These are phyloP conservation scores for Brassica cretica DNA, from an alignment of 345 rosid genomes.

Conservation along the genomic window DNA sequence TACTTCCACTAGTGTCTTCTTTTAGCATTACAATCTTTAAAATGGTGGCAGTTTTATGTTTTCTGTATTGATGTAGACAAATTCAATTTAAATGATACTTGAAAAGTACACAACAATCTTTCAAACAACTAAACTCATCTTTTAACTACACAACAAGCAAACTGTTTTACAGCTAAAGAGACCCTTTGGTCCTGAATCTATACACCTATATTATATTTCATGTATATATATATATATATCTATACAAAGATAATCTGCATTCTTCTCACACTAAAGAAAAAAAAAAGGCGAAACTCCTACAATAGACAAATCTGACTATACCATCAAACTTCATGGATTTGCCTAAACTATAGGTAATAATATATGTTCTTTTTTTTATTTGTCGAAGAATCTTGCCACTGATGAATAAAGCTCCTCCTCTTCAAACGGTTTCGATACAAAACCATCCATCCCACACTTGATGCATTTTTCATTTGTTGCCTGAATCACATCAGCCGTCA, in stretches of 20 bases:
- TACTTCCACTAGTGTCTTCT: not conserved
- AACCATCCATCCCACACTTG: slow-evolving; percentile 89
- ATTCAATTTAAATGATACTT: not conserved
- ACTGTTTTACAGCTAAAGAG: not conserved
- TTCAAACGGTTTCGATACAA: slow-evolving; percentile 82
- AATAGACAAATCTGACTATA: not conserved
- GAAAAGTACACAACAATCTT: not conserved
- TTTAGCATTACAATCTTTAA: slow-evolving; percentile 14
- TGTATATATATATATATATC: not conserved
- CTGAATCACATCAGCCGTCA: slow-evolving; percentile 94
- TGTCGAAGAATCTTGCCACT: slow-evolving; percentile 62
- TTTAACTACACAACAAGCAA: not conserved
- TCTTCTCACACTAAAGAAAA: not conserved
- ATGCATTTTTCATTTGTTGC: slow-evolving; percentile 71
- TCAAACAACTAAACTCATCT: not conserved
- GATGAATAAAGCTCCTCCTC: slow-evolving; percentile 80
- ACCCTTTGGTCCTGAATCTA: not conserved
- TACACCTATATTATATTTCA: not conserved
- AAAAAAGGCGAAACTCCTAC: not conserved
- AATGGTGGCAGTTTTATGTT: not conserved
- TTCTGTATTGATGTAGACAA: not conserved
- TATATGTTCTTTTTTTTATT: not conserved
- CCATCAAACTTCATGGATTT: not conserved
- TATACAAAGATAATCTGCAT: slow-evolving; percentile 1
- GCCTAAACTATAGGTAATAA: not conserved